Evolutionary conservation across 352 stramenopile genomes (phyloP).

Genomic region (Lagenidium giganteum): DNA sequence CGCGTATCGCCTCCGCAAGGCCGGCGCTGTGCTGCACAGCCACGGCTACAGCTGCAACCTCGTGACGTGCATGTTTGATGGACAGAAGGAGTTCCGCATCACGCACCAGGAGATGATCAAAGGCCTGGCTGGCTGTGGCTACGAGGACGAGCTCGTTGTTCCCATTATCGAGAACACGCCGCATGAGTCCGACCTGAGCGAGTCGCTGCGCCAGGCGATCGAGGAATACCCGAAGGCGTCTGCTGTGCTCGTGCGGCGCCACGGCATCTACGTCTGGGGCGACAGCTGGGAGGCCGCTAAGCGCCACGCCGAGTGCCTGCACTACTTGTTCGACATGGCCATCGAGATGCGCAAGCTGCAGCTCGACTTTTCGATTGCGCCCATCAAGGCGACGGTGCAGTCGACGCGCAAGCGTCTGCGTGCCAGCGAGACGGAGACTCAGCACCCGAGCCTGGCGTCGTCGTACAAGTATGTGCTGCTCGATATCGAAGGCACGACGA

Average conservation of each 20-base stretch:
- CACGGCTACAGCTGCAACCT: slow-evolving; percentile 77
- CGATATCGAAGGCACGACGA: slow-evolving; percentile 94
- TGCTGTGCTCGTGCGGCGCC: slow-evolving; percentile 75
- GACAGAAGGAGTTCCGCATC: slow-evolving; percentile 69
- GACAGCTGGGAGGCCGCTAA: slow-evolving; percentile 76
- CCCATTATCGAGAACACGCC: slow-evolving; percentile 95
- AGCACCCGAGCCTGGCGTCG: slow-evolving; percentile 33
- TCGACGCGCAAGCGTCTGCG: slow-evolving; percentile 25
- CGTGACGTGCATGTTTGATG: slow-evolving; percentile 83
- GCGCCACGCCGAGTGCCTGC: no score
- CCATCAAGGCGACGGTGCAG: background rate
- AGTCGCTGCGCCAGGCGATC: slow-evolving; percentile 76
- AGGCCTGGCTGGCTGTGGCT: slow-evolving; percentile 86
- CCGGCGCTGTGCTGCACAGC: slow-evolving; percentile 54
- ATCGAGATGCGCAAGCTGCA: no score
- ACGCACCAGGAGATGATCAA: slow-evolving; percentile 97
- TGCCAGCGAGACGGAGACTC: slow-evolving; percentile 5
- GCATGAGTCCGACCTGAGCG: slow-evolving; percentile 84
- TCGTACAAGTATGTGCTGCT: slow-evolving; percentile 87
- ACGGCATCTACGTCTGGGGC: slow-evolving; percentile 86
- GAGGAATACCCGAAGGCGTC: slow-evolving; percentile 79
- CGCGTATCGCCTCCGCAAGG: slow-evolving; percentile 72
- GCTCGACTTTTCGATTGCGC: slow-evolving; percentile 24
- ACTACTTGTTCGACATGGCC: slow-evolving; percentile 75
- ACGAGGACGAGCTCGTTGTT: slow-evolving; percentile 84